Conservation (phyloP, 1,284 basidiomycete species). For the Schizophyllum amplum region DNA sequence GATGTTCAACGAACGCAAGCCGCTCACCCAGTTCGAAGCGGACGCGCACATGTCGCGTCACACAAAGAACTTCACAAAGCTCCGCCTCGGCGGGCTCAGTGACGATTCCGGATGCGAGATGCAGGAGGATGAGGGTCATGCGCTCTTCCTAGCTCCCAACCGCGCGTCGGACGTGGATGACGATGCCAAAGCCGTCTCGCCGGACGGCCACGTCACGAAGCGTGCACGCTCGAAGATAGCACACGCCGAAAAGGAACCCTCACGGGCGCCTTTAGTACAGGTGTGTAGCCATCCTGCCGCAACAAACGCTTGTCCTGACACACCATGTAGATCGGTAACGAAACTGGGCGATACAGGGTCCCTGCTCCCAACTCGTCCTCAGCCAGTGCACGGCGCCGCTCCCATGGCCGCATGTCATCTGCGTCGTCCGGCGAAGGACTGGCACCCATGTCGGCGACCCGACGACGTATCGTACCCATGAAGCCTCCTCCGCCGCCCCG, state of each 20-base stretch:
- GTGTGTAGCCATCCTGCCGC: slow-evolving; percentile 4
- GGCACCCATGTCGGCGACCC: slow-evolving; percentile 41
- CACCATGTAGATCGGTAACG: not conserved
- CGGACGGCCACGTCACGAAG: slow-evolving; percentile 65
- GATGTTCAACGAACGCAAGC: slow-evolving; percentile 43
- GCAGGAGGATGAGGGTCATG: slow-evolving; percentile 23
- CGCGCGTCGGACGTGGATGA: slow-evolving; percentile 31
- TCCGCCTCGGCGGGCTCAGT: slow-evolving; percentile 52
- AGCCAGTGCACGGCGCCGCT: slow-evolving; percentile 21
- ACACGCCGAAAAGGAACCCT: slow-evolving; percentile 34
- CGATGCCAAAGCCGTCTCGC: slow-evolving; percentile 61
- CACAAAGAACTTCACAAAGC: slow-evolving; percentile 55
- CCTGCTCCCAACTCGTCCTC: slow-evolving; percentile 20
- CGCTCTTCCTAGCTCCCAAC: not conserved
- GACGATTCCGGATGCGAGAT: slow-evolving; percentile 24
- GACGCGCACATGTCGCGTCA: slow-evolving; percentile 55
- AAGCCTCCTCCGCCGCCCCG: slow-evolving; percentile 19
- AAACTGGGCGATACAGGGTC: not conserved
- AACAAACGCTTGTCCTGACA: not conserved
- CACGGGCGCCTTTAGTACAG: slow-evolving; percentile 3
- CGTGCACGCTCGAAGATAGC: slow-evolving; percentile 45
- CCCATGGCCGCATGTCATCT: slow-evolving; percentile 23
- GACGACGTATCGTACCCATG: slow-evolving; percentile 31
- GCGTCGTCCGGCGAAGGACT: slow-evolving; percentile 28
- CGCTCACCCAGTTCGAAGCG: slow-evolving; percentile 53